Conservation (phyloP, 164 flowering plant species). For the Akebia trifoliata region DNA sequence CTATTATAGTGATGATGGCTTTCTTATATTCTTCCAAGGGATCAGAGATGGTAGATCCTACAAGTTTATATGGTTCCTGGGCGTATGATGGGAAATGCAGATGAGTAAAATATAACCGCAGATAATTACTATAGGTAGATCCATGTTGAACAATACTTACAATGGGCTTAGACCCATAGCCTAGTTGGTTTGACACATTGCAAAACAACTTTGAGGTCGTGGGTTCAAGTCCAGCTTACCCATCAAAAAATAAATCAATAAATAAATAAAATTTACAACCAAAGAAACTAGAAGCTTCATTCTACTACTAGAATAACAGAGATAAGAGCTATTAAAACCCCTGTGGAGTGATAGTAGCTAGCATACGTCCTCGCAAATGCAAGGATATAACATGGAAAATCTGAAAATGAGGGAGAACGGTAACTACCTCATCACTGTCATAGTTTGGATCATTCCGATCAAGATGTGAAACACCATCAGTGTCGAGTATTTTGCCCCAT, state of each 20-base stretch:
- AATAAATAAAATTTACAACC: too few relatives aligned
- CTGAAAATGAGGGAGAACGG: background rate
- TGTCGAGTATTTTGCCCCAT: constrained; percentile 96
- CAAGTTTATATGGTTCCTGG: constrained; percentile 95
- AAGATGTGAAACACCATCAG: constrained; percentile 66
- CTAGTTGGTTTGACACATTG: too few relatives aligned
- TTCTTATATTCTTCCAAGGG: constrained; percentile 95
- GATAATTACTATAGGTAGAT: background rate
- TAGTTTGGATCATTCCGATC: constrained; percentile 99
- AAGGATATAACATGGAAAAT: background rate
- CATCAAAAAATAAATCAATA: too few relatives aligned
- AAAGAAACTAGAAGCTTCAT: too few relatives aligned
- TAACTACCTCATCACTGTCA: constrained; percentile 92
- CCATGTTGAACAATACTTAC: background rate
- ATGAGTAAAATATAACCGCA: background rate
- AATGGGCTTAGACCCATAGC: too few relatives aligned
- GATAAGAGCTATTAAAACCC: too few relatives aligned
- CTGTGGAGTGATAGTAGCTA: too few relatives aligned
- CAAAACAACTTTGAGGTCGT: too few relatives aligned
- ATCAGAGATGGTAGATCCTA: constrained; percentile 66
- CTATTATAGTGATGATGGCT: constrained; percentile 75
- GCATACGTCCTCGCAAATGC: too few relatives aligned
- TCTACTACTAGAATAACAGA: too few relatives aligned
- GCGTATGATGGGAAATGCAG: constrained; percentile 2
- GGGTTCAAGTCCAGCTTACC: too few relatives aligned